Evolutionary conservation across 2,329 filamentous ascomycete species (phyloP).

Genomic region (Aspergillus ustus): DNA sequence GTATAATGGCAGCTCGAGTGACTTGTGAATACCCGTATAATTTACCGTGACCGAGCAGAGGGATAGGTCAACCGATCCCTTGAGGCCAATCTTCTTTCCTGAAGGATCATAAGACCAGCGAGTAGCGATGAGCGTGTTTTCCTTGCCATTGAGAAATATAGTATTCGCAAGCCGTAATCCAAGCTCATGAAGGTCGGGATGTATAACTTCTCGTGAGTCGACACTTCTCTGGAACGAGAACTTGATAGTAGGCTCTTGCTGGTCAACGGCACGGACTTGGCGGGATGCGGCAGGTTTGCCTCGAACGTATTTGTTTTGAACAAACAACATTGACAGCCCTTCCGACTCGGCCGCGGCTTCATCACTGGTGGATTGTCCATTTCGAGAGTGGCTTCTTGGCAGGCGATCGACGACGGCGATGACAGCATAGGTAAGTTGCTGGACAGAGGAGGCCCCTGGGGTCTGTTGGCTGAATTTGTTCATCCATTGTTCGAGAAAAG

Average conservation of each 20-base stretch:
- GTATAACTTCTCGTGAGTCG: slow-evolving; percentile 9
- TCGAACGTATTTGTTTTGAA: slow-evolving; percentile 29
- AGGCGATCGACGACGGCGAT: slow-evolving; percentile 45
- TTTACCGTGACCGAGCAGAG: slow-evolving; percentile 35
- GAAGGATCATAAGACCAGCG: slow-evolving; percentile 36
- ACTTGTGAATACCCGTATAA: slow-evolving; percentile 22
- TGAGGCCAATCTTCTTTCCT: slow-evolving; percentile 28
- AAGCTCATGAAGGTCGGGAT: slow-evolving; percentile 33
- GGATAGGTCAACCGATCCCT: slow-evolving; percentile 35
- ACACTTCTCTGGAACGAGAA: slow-evolving; percentile 29
- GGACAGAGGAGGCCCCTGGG: slow-evolving; percentile 13
- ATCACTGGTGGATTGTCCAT: not conserved
- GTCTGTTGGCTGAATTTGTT: slow-evolving; percentile 30
- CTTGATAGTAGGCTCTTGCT: slow-evolving; percentile 39
- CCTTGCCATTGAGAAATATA: slow-evolving; percentile 47
- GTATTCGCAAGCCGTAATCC: slow-evolving; percentile 49
- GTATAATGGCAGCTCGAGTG: slow-evolving; percentile 38
- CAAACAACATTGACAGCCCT: slow-evolving; percentile 41
- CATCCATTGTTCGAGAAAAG: slow-evolving; percentile 38
- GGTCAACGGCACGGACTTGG: slow-evolving; percentile 34
- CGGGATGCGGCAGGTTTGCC: slow-evolving; percentile 36
- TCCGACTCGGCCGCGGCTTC: slow-evolving; percentile 30
- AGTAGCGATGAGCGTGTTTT: slow-evolving; percentile 44
- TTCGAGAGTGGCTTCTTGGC: slow-evolving; percentile 25
- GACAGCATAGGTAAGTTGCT: slow-evolving; percentile 32